Evolutionary conservation across 345 rosid genomes (phyloP).

Genomic region (Acer yangbiense): DNA sequence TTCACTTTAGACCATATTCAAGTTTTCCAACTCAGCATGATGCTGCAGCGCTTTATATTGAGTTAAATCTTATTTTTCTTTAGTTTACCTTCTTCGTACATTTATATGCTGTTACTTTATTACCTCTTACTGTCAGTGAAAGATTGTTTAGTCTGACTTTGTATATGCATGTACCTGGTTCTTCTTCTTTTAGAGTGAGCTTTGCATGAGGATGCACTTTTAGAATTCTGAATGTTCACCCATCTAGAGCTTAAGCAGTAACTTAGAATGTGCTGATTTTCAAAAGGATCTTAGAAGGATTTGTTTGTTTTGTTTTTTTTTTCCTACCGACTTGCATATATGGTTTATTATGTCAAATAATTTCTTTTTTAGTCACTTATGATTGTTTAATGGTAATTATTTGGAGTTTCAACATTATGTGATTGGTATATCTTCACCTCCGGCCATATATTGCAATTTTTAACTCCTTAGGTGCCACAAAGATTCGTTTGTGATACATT

Average conservation of each 20-base stretch:
- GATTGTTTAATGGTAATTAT: no score
- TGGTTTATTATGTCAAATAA: background rate
- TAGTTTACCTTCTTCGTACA: constrained; percentile 3
- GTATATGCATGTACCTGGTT: background rate
- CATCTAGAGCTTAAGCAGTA: background rate
- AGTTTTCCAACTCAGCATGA: constrained; percentile 1
- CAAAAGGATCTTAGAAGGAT: background rate
- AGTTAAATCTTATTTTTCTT: background rate
- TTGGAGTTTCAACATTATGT: background rate
- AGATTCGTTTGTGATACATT: background rate
- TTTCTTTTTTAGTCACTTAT: background rate
- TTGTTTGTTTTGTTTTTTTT: background rate
- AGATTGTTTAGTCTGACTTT: background rate
- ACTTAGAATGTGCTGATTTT: background rate
- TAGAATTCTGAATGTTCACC: background rate
- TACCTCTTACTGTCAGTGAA: background rate
- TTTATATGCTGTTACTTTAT: constrained; percentile 5
- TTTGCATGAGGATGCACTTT: background rate
- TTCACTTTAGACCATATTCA: background rate
- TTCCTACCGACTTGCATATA: background rate
- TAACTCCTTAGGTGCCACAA: background rate
- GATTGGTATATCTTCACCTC: background rate
- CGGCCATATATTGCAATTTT: background rate
- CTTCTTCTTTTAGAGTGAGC: background rate
- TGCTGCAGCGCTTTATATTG: background rate